Conservation (phyloP, 2,329 filamentous ascomycete species). For the Aspergillus terreus region DNA sequence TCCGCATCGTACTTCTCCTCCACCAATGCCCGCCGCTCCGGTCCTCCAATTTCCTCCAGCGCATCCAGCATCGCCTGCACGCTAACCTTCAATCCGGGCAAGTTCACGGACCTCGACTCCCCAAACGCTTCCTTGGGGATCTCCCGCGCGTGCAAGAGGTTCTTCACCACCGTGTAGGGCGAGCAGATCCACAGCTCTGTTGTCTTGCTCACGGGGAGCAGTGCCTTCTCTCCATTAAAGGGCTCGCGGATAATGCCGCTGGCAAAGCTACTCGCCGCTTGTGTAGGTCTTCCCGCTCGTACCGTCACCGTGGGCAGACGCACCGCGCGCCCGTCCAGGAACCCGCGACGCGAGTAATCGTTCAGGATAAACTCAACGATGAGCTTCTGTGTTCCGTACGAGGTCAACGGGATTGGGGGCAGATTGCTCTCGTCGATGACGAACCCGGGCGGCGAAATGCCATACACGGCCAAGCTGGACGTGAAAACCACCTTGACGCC, state of each 20-base stretch:
- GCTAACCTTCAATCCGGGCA: conserved; percentile 55
- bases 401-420: conserved; percentile 46
- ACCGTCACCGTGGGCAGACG: conserved; percentile 52
- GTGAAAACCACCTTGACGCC: conserved; percentile 49
- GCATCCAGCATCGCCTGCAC: conserved; percentile 61
- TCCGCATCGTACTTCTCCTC: conserved; percentile 53
- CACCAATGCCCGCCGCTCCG: conserved; percentile 51
- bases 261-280: conserved; percentile 51
- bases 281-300: conserved; percentile 49
- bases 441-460: conserved; percentile 43
- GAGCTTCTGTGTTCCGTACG: conserved; percentile 52
- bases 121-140: conserved; percentile 51
- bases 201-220: conserved; percentile 49
- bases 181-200: conserved; percentile 58
- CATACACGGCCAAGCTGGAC: conserved; percentile 50
- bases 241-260: conserved; percentile 54
- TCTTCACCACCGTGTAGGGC: conserved; percentile 52
- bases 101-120: conserved; percentile 50
- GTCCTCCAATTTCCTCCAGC: conserved; percentile 53
- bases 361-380: conserved; percentile 50
- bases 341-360: conserved; percentile 50
- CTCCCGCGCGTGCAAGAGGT: conserved; percentile 51
- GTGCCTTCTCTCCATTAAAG: conserved; percentile 47
- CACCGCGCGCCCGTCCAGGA: conserved; percentile 45
- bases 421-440: conserved; percentile 44